These are phyloP conservation scores for Clathrus columnatus DNA, from an alignment of 768 basidiomycete species.

Conservation along the genomic window DNA sequence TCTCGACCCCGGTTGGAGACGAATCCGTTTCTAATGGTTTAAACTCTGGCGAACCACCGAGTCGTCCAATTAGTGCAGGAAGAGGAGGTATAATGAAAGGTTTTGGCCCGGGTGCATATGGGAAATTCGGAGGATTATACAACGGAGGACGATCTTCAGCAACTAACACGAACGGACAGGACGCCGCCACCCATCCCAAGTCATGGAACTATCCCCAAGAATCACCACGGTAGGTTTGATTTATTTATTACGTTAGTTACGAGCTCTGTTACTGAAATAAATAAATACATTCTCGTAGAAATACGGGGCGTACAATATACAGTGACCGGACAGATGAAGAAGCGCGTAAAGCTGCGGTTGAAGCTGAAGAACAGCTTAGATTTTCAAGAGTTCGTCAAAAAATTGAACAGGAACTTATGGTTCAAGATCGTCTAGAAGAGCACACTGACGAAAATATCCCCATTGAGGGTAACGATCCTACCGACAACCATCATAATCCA, in stretches of 20 bases:
- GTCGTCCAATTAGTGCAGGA: neutral
- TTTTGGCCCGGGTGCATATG: constrained; percentile 10
- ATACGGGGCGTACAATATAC: constrained; percentile 8
- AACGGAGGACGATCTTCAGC: neutral
- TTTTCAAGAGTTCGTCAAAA: constrained; percentile 5
- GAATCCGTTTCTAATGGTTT: neutral
- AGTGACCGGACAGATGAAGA: constrained; percentile 10
- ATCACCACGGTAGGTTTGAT: constrained; percentile 3
- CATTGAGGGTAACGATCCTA: neutral
- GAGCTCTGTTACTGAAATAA: neutral
- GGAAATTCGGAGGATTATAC: constrained; percentile 1
- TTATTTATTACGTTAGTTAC: neutral
- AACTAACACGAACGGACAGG: neutral
- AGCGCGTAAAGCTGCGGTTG: constrained; percentile 8
- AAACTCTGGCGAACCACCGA: neutral
- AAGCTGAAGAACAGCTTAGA: constrained; percentile 9
- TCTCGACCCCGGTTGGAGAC: neutral
- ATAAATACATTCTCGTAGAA: neutral
- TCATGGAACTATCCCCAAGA: constrained; percentile 9
- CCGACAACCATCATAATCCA: neutral
- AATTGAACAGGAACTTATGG: constrained; percentile 7
- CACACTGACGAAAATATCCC: neutral
- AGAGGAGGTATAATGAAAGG: constrained; percentile 10
- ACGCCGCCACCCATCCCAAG: neutral
- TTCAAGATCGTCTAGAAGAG: neutral